Base-by-base conservation (phyloP, 352 stramenopile genomes). In the Pythium aphanidermatum region DNA sequence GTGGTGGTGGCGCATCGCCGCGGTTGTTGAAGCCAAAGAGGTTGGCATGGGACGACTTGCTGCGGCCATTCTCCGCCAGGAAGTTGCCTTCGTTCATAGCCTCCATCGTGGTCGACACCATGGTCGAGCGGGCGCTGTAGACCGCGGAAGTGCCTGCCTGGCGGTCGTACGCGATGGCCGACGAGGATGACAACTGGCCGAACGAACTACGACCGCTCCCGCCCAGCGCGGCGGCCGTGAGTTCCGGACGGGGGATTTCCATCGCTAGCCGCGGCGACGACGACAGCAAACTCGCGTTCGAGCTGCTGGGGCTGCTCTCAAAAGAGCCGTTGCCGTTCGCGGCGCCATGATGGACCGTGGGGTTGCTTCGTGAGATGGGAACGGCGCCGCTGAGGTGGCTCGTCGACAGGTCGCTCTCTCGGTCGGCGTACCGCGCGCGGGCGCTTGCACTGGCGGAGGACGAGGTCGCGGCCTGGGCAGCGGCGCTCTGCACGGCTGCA, bases 11-110 rank as follows among this genome's bases (percentile, higher is more conserved):
- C 3, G 48, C 39, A 40, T 79, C 70, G 29, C 68, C 66, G 14
- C 51, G 36, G 8, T 24, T 26, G 24, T 55, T 71, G 39, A 92
- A 74, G 4, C 81, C 82, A 51, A 94, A 94, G 33, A 94, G 69
- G 33, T 89, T 90, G 46, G 50, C 63, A 44, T 86, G 68, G 9
- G 73, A 73, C 17, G 73, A 84, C 19, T 66, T 56, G 32, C 64
- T 86, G 49, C 77, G 70, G n/a, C 74, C 78, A 38, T 82, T 79
- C 56, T 90, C 78, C 8, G 65, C 58, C 29, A 86, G 46, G 11
- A 68, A 54, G 49, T 84, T 86, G 30, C 37, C 58, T 51, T 73
- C 50, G 37, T 41, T 28, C 14, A 51, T 48, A 17, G 60, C 51
- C 33, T 79, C 65, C 4, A 67, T 51, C 0, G 36, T 50, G 11